phyloP scores from a whole-genome alignment of 257 asterid genomes.

The Scutellaria minor region DNA sequence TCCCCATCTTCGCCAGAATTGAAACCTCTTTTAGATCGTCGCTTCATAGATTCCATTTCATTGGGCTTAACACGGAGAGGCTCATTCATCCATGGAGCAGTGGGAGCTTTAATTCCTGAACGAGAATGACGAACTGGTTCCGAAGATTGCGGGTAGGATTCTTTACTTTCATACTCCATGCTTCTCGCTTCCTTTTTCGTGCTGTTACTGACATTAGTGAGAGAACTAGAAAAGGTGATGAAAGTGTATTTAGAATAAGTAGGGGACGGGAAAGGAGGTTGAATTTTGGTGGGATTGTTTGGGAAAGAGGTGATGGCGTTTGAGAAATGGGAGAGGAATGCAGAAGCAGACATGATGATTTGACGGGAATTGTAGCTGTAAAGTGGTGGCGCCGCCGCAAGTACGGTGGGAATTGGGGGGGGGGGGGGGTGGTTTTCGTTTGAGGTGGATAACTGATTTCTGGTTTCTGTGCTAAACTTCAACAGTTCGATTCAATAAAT shows the following conservation, averaged over 20 bases:
- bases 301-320: slow-evolving; percentile 40
- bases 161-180: slow-evolving; percentile 37
- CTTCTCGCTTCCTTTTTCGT: slow-evolving; percentile 27
- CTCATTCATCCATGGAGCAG: slow-evolving; percentile 94
- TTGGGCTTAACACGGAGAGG: slow-evolving; percentile 69
- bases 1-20: slow-evolving; percentile 34
- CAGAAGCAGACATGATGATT: slow-evolving; percentile 49
- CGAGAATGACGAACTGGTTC: slow-evolving; percentile 41
- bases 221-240: slow-evolving; percentile 34
- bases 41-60: slow-evolving; percentile 55
- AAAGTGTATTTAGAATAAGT: slow-evolving; percentile 30
- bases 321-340: slow-evolving; percentile 39
- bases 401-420: slow-evolving; percentile 20
- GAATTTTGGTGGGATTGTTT: slow-evolving; percentile 36
- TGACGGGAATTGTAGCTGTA: not conserved
- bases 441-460: slow-evolving; percentile 29
- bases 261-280: slow-evolving; percentile 32
- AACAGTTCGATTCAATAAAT: not conserved
- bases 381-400: slow-evolving; percentile 38
- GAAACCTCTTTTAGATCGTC: slow-evolving; percentile 47
- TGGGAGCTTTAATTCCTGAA: slow-evolving; percentile 65
- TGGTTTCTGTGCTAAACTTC: not conserved
- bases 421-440: not conserved
- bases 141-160: slow-evolving; percentile 33
- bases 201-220: slow-evolving; percentile 30